phyloP scores from a whole-genome alignment of 768 basidiomycete genomes.

The Leccinum uliginosum region DNA sequence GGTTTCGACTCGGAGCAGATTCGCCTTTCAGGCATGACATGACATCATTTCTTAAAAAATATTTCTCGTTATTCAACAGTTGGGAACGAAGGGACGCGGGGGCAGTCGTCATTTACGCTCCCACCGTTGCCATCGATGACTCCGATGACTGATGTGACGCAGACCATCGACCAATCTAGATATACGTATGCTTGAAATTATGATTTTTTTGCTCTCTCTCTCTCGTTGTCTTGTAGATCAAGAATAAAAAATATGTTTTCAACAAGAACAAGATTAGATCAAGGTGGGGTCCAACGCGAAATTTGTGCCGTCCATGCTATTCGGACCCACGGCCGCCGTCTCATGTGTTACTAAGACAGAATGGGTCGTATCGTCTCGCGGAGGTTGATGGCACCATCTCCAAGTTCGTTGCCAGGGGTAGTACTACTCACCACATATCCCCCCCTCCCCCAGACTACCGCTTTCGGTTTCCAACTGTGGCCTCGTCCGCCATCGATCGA shows the following conservation, averaged over 20 bases:
- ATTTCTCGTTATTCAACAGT: not conserved
- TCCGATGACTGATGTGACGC: constrained; percentile 19
- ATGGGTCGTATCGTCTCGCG: too few relatives aligned
- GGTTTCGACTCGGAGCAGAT: not conserved
- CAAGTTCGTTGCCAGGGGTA: too few relatives aligned
- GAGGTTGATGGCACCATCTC: too few relatives aligned
- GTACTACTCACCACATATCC: too few relatives aligned
- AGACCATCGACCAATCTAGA: constrained; percentile 12
- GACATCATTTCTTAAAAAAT: constrained; percentile 6
- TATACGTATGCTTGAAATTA: constrained; percentile 1
- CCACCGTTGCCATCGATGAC: constrained; percentile 34
- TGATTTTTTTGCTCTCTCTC: not conserved
- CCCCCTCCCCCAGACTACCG: too few relatives aligned
- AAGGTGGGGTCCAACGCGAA: too few relatives aligned
- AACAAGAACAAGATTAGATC: not conserved
- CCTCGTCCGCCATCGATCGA: too few relatives aligned
- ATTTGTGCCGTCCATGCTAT: too few relatives aligned
- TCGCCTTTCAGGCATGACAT: not conserved
- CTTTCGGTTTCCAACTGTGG: too few relatives aligned
- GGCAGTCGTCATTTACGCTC: constrained; percentile 33
- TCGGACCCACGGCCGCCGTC: too few relatives aligned
- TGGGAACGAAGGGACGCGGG: constrained; percentile 4
- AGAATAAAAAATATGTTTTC: not conserved
- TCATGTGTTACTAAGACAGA: too few relatives aligned
- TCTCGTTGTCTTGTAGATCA: not conserved